Evolutionary conservation across 139 green algal species (phyloP).

Genomic region (Mesotaenium endlicherianum): DNA sequence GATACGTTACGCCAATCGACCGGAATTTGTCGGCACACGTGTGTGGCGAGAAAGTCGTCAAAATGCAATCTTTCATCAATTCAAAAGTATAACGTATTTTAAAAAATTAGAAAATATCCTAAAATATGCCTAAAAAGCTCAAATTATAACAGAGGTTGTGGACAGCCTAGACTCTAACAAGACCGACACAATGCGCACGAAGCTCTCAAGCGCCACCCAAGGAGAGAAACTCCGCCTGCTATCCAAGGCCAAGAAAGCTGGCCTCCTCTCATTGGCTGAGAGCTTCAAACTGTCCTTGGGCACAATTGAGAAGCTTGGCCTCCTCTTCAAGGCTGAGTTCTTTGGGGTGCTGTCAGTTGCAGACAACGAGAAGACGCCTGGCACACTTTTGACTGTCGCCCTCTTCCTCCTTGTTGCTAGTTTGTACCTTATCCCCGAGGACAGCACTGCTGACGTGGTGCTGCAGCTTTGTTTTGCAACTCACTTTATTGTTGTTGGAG

Average conservation of each 20-base stretch:
- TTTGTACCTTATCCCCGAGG: slow-evolving; percentile 24
- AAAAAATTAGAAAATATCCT: too few relatives aligned
- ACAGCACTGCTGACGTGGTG: slow-evolving; percentile 22
- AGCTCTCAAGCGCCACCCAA: slow-evolving; percentile 3
- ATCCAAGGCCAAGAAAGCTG: slow-evolving; percentile 59
- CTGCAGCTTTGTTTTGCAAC: slow-evolving; percentile 6
- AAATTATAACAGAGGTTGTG: too few relatives aligned
- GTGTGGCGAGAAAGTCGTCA: too few relatives aligned
- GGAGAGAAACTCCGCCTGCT: slow-evolving; percentile 42
- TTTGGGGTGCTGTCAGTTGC: slow-evolving; percentile 24
- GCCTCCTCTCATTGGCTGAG: slow-evolving; percentile 65
- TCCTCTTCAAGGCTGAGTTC: slow-evolving; percentile 63
- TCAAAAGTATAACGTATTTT: too few relatives aligned
- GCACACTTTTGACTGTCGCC: neutral
- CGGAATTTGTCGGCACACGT: too few relatives aligned
- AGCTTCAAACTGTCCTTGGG: slow-evolving; percentile 64
- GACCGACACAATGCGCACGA: neutral
- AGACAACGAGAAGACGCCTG: neutral
- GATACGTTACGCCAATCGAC: too few relatives aligned
- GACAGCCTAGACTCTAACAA: too few relatives aligned
- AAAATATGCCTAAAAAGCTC: too few relatives aligned
- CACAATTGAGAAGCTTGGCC: slow-evolving; percentile 69
- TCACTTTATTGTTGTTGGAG: slow-evolving; percentile 1
- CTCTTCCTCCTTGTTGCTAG: slow-evolving; percentile 7
- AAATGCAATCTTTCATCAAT: too few relatives aligned